Evolutionary conservation across 2,329 filamentous ascomycete genomes (phyloP).

Genomic region (Colletotrichum chrysophilum): DNA sequence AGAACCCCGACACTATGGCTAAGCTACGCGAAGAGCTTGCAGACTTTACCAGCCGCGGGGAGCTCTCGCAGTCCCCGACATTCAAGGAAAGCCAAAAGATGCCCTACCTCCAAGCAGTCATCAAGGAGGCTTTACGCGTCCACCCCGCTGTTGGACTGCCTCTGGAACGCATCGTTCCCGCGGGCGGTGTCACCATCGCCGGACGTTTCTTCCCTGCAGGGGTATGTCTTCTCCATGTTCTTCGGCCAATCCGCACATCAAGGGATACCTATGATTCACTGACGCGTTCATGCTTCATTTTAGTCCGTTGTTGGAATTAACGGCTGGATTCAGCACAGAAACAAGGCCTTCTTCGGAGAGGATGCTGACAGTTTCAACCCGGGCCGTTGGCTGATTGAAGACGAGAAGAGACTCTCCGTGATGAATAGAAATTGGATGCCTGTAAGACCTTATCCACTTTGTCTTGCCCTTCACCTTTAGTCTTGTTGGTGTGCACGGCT

Average conservation of each 20-base stretch:
- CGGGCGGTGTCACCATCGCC: conserved; percentile 45
- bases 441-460: conserved; percentile 15
- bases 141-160: conserved; percentile 53
- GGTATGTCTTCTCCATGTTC: conserved; percentile 15
- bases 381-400: conserved; percentile 43
- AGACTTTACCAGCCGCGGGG: neutral
- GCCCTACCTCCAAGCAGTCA: conserved; percentile 57
- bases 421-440: conserved; percentile 34
- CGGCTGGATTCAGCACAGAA: conserved; percentile 38
- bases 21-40: conserved; percentile 30
- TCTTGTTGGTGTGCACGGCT: neutral
- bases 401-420: conserved; percentile 25
- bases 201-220: conserved; percentile 33
- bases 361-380: conserved; percentile 41
- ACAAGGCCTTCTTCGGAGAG: conserved; percentile 34
- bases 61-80: conserved; percentile 24
- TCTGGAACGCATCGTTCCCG: conserved; percentile 51
- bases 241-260: neutral
- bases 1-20: conserved; percentile 27
- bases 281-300: no score
- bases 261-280: neutral
- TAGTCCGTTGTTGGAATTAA: conserved; percentile 39
- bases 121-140: conserved; percentile 59
- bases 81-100: conserved; percentile 45
- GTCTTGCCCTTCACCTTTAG: neutral